These are phyloP conservation scores for Globisporangium solare DNA, from an alignment of 352 stramenopile species.

Conservation along the genomic window DNA sequence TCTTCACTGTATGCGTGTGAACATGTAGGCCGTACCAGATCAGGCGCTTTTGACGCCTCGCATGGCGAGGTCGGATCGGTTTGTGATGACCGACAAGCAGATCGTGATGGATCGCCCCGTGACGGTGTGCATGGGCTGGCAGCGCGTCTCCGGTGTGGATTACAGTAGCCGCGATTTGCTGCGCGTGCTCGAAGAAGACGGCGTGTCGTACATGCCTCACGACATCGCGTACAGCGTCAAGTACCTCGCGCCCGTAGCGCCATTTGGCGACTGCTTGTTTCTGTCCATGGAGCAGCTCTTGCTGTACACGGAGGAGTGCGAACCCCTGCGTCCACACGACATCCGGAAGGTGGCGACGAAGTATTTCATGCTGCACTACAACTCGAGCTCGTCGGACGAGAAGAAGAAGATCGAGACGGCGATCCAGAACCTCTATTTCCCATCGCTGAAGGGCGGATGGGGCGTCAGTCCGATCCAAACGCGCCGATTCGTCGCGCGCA, in stretches of 20 bases:
- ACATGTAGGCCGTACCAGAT: conserved; percentile 40
- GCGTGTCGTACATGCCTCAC: conserved; percentile 81
- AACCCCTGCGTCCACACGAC: conserved; percentile 57
- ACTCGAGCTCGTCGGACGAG: conserved; percentile 46
- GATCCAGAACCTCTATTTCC: conserved; percentile 85
- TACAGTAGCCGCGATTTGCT: conserved; percentile 68
- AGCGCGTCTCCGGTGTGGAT: conserved; percentile 71
- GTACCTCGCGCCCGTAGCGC: conserved; percentile 75
- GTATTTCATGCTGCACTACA: conserved; percentile 74
- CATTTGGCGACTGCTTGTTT: conserved; percentile 85
- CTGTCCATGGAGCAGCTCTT: conserved; percentile 85
- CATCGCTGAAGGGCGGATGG: conserved; percentile 76
- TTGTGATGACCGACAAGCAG: conserved; percentile 56
- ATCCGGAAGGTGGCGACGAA: conserved; percentile 75
- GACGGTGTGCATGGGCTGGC: conserved; percentile 85
- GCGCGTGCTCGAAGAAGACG: conserved; percentile 76
- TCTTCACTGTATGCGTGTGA: conserved; percentile 4
- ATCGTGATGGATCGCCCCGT: conserved; percentile 65
- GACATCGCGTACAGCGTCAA: conserved; percentile 87
- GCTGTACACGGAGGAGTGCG: conserved; percentile 81
- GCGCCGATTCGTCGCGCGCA: conserved; percentile 64
- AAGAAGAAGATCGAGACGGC: conserved; percentile 76
- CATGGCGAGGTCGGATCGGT: conserved; percentile 37
- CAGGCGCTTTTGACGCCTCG: conserved; percentile 63
- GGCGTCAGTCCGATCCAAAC: conserved; percentile 81